phyloP scores from a whole-genome alignment of 1,139 yeast species.

The Geotrichum carabidarum region DNA sequence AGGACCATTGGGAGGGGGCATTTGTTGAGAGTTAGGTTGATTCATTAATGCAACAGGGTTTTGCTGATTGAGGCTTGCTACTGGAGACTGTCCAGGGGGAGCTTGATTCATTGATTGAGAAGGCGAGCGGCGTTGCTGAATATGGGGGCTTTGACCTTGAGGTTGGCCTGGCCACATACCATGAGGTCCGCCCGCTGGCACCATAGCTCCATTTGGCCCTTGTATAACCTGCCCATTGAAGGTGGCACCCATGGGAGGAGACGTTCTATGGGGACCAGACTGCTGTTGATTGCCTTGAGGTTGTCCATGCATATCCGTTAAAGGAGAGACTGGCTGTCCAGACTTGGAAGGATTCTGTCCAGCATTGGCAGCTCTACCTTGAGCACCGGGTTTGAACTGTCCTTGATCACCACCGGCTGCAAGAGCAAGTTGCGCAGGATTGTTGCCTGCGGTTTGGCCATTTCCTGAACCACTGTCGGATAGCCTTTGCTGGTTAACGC shows the following conservation, averaged over 20 bases:
- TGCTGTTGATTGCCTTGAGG: background rate
- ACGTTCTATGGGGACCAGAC: conserved; percentile 5
- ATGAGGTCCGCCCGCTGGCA: conserved; percentile 9
- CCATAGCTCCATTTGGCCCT: background rate
- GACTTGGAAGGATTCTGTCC: conserved; percentile 31
- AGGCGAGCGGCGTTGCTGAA: conserved; percentile 21
- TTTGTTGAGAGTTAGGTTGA: conserved; percentile 20
- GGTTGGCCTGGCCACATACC: conserved; percentile 21
- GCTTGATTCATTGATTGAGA: conserved; percentile 22
- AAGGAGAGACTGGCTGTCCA: conserved; percentile 33
- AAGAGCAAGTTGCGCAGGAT: conserved; percentile 16
- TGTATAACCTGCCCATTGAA: conserved; percentile 7
- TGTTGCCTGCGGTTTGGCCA: conserved; percentile 11
- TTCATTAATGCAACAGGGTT: conserved; percentile 13
- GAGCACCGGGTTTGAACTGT: conserved; percentile 18
- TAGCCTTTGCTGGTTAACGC: conserved; percentile 57
- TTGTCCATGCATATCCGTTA: conserved; percentile 20
- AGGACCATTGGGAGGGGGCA: conserved; percentile 34
- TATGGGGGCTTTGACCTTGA: conserved; percentile 23
- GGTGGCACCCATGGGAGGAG: conserved; percentile 20
- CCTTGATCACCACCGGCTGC: conserved; percentile 15
- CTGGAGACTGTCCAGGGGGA: conserved; percentile 25
- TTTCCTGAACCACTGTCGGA: conserved; percentile 40
- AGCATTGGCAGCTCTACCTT: conserved; percentile 22
- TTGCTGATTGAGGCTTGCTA: conserved; percentile 15